Evolutionary conservation across 2,329 filamentous ascomycete genomes (phyloP).

Genomic region (Ceratocystis cubensis): DNA sequence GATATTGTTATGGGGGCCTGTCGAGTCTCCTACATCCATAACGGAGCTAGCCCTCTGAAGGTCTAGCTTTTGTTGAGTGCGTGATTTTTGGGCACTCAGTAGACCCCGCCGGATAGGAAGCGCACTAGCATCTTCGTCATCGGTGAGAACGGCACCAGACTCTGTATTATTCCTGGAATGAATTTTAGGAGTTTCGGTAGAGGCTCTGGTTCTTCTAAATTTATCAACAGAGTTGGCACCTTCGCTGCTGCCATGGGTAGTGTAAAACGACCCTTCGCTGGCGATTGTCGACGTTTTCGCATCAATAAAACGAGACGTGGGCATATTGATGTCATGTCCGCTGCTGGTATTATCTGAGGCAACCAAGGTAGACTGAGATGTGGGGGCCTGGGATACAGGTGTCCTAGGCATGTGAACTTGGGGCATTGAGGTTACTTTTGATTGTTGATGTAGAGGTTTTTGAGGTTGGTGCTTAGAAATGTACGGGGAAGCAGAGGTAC

Average conservation of each 20-base stretch:
- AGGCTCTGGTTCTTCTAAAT: conserved; percentile 27
- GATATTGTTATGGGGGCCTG: conserved; percentile 23
- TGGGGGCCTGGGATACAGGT: neutral
- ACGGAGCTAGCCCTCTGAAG: conserved; percentile 60
- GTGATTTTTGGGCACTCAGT: conserved; percentile 43
- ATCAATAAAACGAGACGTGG: conserved; percentile 50
- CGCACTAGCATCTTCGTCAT: conserved; percentile 30
- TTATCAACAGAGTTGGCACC: conserved; percentile 27
- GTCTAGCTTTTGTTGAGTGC: conserved; percentile 65
- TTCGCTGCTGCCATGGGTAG: conserved; percentile 25
- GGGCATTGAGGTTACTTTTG: conserved; percentile 20
- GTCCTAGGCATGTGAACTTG: neutral
- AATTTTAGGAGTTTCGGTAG: neutral
- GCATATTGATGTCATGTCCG: conserved; percentile 38
- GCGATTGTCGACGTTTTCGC: conserved; percentile 38
- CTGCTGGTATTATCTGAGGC: conserved; percentile 24
- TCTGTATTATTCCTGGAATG: neutral
- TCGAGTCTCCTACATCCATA: conserved; percentile 43
- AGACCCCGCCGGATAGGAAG: conserved; percentile 27
- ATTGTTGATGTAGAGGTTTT: neutral
- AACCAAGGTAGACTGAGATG: conserved; percentile 7
- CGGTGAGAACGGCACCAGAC: conserved; percentile 14
- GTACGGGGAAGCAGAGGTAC: conserved; percentile 49
- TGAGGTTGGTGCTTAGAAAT: conserved; percentile 21
- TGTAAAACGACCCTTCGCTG: conserved; percentile 42